Percentiles rank a stretch among this genome's conserved stretches.
phyloP scores from a whole-genome alignment of 2,329 filamentous ascomycete species.

The Penicillium italicum region DNA sequence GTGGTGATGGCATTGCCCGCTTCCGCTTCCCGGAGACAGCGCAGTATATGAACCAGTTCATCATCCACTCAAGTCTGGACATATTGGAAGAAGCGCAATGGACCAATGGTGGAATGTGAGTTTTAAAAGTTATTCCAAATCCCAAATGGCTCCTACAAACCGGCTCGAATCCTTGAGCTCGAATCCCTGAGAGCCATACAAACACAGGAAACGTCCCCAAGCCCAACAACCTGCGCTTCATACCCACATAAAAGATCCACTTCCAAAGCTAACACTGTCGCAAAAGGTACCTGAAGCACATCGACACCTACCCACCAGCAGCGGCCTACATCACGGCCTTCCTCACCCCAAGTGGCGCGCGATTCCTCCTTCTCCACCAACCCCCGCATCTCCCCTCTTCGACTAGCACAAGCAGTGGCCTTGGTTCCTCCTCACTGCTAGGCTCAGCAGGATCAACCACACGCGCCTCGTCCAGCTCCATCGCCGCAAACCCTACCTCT shows the following conservation, averaged over 20 bases:
- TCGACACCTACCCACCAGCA: slow-evolving; percentile 81
- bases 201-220: not conserved
- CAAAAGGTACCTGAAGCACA: slow-evolving; percentile 87
- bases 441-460: slow-evolving; percentile 29
- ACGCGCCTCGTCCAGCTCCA: slow-evolving; percentile 60
- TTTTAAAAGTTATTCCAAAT: not conserved
- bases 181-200: not conserved
- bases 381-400: slow-evolving; percentile 54
- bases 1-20: slow-evolving; percentile 85
- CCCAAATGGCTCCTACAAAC: too few relatives aligned
- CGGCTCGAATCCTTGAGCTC: not conserved
- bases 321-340: slow-evolving; percentile 94
- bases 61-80: slow-evolving; percentile 88
- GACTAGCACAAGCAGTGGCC: slow-evolving; percentile 11
- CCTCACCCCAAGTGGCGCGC: slow-evolving; percentile 85
- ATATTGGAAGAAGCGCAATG: slow-evolving; percentile 96
- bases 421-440: slow-evolving; percentile 31
- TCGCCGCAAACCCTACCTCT: slow-evolving; percentile 78
- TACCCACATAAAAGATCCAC: not conserved
- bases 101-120: slow-evolving; percentile 77
- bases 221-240: not conserved
- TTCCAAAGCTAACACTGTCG: not conserved
- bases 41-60: slow-evolving; percentile 94
- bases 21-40: slow-evolving; percentile 88
- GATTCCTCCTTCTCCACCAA: slow-evolving; percentile 91